Base-by-base conservation (phyloP, 805 yeast genomes). In the Candida maltosa region DNA sequence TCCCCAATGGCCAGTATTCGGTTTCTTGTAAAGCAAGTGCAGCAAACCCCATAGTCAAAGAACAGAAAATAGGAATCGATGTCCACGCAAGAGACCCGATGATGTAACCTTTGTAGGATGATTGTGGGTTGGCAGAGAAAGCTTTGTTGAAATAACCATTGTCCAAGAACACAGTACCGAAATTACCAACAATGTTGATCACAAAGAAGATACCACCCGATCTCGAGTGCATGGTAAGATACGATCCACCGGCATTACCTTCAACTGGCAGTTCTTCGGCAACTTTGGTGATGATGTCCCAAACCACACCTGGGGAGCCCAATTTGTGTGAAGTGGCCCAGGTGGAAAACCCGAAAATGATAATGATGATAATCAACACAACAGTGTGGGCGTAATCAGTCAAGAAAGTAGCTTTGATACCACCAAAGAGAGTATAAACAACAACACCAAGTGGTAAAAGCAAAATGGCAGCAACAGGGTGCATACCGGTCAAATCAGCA, bases 81-180 rank as follows among this genome's bases (percentile, higher is more conserved):
- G 86, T 83, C 96, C 96, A 88, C 0, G 91, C 83, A 29, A 88
- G 58, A 19, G 96, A 96, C 39, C 96, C 96, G 39, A 85, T 61
- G 17, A 86, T 79, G 58, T 88, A 88, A 16, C 95, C 96, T 6
- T 93, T 91, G 46, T 87, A 65, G 20, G 94, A 87, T 30, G 93
- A 80, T 8, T 78, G 83, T 16, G 95, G 94, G 41, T 82, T 73
- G 6, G 91, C 80, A 19, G 94, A 87, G 55, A 87, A 83, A 9
- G 94, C 94, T 62, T 87, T 87, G 62, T 83, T 83, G 80, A 88
- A 86, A 62, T 87, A 87, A 18, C 94, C 93, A 47, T 83, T 83
- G 57, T 87, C 96, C 49, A 87, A 62, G 56, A 84, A 87, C 12
- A 86, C 94, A 17, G 94, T 85, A 38, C 95, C 95, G 51, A 86